Base-by-base conservation (phyloP, 371 early-diverging fungal species). In the Chytridium lagenaria region DNA sequence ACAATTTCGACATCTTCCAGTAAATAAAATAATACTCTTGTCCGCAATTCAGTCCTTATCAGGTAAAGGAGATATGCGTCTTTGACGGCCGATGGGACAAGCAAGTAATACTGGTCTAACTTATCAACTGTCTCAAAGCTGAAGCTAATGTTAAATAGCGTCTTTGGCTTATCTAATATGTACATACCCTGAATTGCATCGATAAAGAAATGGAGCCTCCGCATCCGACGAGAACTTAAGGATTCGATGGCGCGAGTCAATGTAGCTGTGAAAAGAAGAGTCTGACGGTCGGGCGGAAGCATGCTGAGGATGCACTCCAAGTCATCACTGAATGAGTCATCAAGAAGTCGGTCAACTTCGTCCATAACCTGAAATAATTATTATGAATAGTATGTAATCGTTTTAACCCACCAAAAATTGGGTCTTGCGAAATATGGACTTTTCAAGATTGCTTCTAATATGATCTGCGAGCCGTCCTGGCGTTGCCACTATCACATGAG, bases 381-480 rank as follows among this genome's bases (percentile, higher is more conserved):
- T 34, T 2, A 37, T 7, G 34, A 34, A 36, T 3, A 15, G 19
- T 28, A 30, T 33, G 5, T 5, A 34, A 31, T 33, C 7, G 5
- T 23, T 33, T 34, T 23, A 28, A 76, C 50, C 68, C 28, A 87
- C 84, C 34, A 87, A 55, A 68, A 85, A 85, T 65, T 76, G 71
- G 7, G 86, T 31, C 39, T 84, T 57, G 40, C 81, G 80, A 22
- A 95, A 78, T 67, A 89, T 77, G 2, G 91, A 83, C 10, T 90
- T 91, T 33, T 92, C 87, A 0, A 89, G 72, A 74, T 89, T 90
- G 75, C 90, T 91, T 37, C 88, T 85, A 39, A 99, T 92, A 81
- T 95, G 98, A 82, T 98, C 98, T 5, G 92, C 94, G 44, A 99
- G 85, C 49, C 99, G 87, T 0, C 99, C 99, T 0, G 99, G 99